Percentiles rank a stretch among this genome's conserved stretches.
phyloP scores from a whole-genome alignment of 2,329 filamentous ascomycete species.

The Botrytis elliptica region DNA sequence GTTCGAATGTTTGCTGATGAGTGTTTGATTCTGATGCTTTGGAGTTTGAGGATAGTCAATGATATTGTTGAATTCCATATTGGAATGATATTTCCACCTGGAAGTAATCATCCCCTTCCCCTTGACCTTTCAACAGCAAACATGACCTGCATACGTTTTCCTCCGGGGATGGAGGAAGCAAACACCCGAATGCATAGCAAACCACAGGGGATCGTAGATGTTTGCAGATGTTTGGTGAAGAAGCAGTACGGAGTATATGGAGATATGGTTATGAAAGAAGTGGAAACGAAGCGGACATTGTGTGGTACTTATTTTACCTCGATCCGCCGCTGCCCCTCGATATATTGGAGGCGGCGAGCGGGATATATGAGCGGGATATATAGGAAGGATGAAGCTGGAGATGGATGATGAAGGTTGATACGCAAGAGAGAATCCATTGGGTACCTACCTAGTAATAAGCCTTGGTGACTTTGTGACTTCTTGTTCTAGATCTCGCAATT shows the following conservation, averaged over 20 bases:
- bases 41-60: neutral
- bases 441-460: too few relatives aligned
- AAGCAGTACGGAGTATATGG: neutral
- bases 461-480: neutral
- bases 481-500: neutral
- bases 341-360: neutral
- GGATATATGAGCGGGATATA: neutral
- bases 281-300: neutral
- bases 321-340: neutral
- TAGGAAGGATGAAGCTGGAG: neutral
- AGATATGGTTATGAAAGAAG: neutral
- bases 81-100: neutral
- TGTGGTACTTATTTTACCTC: neutral
- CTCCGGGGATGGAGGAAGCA: neutral
- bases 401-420: neutral
- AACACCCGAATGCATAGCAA: neutral
- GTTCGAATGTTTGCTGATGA: neutral
- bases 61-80: neutral
- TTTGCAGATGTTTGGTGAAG: neutral
- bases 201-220: neutral
- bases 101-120: neutral
- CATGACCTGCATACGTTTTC: neutral
- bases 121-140: neutral
- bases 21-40: neutral
- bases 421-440: neutral